Percentiles rank a stretch among this genome's conserved stretches.
Evolutionary conservation across 306 rosid species (phyloP).

Genomic region (Quercus agrifolia): DNA sequence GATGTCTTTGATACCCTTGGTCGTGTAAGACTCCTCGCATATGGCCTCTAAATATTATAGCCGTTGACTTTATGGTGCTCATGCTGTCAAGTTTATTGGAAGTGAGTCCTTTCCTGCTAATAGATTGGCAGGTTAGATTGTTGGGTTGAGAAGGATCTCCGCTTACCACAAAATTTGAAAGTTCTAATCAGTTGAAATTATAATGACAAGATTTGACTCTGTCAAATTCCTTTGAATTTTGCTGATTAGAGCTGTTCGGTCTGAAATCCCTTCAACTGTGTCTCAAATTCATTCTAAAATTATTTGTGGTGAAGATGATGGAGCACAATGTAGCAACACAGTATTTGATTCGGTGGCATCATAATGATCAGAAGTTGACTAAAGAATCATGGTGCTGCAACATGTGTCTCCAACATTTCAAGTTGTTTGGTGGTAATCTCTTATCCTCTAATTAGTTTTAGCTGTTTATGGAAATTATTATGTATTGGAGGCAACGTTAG

Average conservation of each 20-base stretch:
- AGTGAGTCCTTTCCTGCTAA: not conserved
- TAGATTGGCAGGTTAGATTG: not conserved
- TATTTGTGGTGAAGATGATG: not conserved
- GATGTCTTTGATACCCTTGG: not conserved
- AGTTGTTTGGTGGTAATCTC: not conserved
- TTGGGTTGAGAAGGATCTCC: not conserved
- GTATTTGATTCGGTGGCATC: not conserved
- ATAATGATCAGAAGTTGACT: not conserved
- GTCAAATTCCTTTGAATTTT: not conserved
- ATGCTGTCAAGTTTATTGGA: not conserved
- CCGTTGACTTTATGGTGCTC: too few relatives aligned
- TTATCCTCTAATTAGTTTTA: not conserved
- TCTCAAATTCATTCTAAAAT: not conserved
- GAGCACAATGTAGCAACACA: not conserved
- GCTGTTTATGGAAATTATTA: not conserved
- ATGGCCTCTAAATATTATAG: not conserved
- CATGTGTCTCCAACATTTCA: not conserved
- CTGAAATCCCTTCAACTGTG: not conserved
- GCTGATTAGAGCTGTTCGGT: not conserved
- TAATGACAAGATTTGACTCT: not conserved
- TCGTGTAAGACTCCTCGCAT: not conserved
- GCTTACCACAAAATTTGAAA: not conserved
- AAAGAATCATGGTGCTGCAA: not conserved
- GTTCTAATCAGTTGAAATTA: not conserved
- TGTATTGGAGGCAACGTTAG: not conserved